Percentiles rank a stretch among this genome's conserved stretches.
phyloP scores from a whole-genome alignment of 2,329 filamentous ascomycete species.

The Apiospora arundinis region DNA sequence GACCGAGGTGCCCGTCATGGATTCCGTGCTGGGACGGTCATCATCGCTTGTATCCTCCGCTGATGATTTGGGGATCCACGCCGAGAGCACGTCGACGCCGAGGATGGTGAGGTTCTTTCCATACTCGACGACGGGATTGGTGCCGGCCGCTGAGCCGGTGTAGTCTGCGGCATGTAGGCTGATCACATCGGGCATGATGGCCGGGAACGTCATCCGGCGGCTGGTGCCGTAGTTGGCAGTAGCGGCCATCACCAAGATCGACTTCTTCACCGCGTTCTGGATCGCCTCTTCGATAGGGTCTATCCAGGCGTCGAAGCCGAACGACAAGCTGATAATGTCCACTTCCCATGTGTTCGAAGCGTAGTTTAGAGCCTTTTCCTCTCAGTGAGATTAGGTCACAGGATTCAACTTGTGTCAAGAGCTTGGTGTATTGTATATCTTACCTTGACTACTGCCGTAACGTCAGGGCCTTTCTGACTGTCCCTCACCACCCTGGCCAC shows the following conservation, averaged over 20 bases:
- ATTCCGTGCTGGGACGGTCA: conserved; percentile 22
- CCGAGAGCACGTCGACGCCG: conserved; percentile 32
- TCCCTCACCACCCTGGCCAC: not conserved
- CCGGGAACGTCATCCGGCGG: not conserved
- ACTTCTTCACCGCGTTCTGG: not conserved
- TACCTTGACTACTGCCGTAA: not conserved
- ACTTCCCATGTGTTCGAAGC: conserved; percentile 33
- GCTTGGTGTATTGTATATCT: not conserved
- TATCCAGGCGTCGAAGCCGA: conserved; percentile 27
- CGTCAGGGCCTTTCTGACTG: not conserved
- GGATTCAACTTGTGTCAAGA: not conserved
- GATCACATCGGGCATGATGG: not conserved
- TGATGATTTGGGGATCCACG: conserved; percentile 27
- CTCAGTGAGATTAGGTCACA: not conserved
- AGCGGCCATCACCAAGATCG: not conserved
- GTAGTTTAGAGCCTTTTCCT: conserved; percentile 29
- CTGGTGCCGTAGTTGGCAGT: not conserved
- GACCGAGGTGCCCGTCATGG: conserved; percentile 33
- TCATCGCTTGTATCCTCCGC: not conserved
- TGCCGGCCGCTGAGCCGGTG: conserved; percentile 1
- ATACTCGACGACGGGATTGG: conserved; percentile 29
- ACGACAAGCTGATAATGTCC: conserved; percentile 33
- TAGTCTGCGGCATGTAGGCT: not conserved
- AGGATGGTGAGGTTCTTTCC: conserved; percentile 33
- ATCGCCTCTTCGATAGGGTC: not conserved